phyloP scores from a whole-genome alignment of 2,329 filamentous ascomycete genomes.

The Pseudogymnoascus sp. region DNA sequence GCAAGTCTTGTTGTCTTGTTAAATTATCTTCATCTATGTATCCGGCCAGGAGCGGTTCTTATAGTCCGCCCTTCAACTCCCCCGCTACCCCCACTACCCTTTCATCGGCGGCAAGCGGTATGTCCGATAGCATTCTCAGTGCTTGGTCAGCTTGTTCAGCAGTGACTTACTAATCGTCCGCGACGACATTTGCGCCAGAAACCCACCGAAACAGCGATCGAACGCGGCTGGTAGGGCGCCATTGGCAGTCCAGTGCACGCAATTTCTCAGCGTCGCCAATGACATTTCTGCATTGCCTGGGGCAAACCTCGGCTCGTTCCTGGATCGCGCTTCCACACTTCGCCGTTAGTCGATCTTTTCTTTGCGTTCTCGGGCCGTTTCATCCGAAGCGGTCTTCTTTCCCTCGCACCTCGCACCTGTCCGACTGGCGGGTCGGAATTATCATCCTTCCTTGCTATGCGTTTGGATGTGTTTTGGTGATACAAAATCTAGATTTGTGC shows the following conservation, averaged over 20 bases:
- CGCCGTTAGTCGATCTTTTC: background rate
- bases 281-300: background rate
- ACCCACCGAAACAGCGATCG: slow-evolving; percentile 1
- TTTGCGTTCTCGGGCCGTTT: background rate
- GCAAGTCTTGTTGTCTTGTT: background rate
- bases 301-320: background rate
- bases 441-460: background rate
- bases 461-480: background rate
- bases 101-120: background rate
- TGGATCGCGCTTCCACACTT: background rate
- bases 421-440: background rate
- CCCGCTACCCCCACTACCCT: background rate
- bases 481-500: background rate
- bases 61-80: background rate
- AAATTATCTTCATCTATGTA: background rate
- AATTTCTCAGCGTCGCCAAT: background rate
- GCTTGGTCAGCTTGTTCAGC: background rate
- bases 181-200: background rate
- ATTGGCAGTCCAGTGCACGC: background rate
- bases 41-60: background rate
- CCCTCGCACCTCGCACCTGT: background rate
- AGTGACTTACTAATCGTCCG: background rate
- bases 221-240: background rate
- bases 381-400: background rate
- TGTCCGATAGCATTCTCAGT: background rate